Percentiles rank a stretch among this genome's conserved stretches.
These are phyloP conservation scores for Tylopilus felleus DNA, from an alignment of 768 basidiomycete species.

Conservation along the genomic window DNA sequence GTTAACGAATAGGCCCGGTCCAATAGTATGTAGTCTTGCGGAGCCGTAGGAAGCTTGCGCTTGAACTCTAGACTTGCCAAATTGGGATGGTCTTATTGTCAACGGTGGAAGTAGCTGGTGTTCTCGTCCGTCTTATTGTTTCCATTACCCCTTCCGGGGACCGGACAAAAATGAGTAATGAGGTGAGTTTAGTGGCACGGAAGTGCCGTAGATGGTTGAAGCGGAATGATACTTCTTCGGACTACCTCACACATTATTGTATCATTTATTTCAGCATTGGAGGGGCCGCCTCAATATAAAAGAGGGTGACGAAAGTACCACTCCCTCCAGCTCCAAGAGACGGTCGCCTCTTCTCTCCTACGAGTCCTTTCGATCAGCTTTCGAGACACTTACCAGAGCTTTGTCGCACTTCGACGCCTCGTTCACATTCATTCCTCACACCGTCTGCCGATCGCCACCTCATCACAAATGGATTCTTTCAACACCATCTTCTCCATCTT, in stretches of 20 bases:
- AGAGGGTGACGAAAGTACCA: background rate
- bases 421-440: background rate
- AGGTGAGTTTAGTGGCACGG: background rate
- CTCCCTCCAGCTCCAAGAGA: constrained; percentile 7
- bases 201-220: background rate
- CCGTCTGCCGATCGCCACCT: background rate
- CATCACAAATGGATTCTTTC: constrained; percentile 23
- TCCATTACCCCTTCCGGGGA: constrained; percentile 4
- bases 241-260: background rate
- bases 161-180: background rate
- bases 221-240: background rate
- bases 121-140: constrained; percentile 24
- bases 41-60: background rate
- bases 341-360: background rate
- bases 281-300: constrained; percentile 15
- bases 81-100: constrained; percentile 24
- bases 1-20: background rate
- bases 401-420: background rate
- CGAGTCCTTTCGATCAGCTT: background rate
- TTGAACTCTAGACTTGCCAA: constrained; percentile 18
- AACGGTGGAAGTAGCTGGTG: background rate
- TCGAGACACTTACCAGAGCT: background rate
- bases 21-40: background rate
- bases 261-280: background rate
- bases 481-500: constrained; percentile 16